phyloP scores from a whole-genome alignment of 2,329 filamentous ascomycete genomes.

The Fusarium multiceps region DNA sequence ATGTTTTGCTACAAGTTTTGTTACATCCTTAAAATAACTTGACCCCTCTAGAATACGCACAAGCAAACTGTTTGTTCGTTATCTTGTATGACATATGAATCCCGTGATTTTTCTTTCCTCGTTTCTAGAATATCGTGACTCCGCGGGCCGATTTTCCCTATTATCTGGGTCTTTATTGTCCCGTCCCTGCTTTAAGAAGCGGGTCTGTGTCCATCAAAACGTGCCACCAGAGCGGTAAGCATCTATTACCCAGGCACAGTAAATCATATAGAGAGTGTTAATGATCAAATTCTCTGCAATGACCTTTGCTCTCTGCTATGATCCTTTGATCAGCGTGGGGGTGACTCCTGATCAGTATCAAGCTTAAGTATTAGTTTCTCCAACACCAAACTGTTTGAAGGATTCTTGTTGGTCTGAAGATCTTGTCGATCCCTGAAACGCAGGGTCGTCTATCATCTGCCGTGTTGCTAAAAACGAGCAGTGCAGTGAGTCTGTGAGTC shows the following conservation, averaged over 20 bases:
- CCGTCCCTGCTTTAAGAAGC: slow-evolving; percentile 13
- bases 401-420: slow-evolving; percentile 4
- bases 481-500: background rate
- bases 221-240: background rate
- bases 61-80: background rate
- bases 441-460: background rate
- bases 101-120: slow-evolving; percentile 14
- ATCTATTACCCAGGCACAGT: background rate
- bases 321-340: slow-evolving; percentile 11
- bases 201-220: slow-evolving; percentile 1
- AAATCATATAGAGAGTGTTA: background rate
- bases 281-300: background rate
- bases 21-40: slow-evolving; percentile 6
- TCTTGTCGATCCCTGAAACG: slow-evolving; percentile 9
- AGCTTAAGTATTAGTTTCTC: background rate
- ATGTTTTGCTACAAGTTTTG: background rate
- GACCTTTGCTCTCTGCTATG: background rate
- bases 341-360: background rate
- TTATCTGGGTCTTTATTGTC: slow-evolving; percentile 16
- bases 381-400: background rate
- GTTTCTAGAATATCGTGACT: slow-evolving; percentile 28
- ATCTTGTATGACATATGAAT: slow-evolving; percentile 21
- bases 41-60: background rate
- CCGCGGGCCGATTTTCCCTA: slow-evolving; percentile 21
- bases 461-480: background rate